Percentiles rank a stretch among this genome's conserved stretches.
Conservation (phyloP, 805 yeast species). For the Sungouiozyma ichnusensis region DNA sequence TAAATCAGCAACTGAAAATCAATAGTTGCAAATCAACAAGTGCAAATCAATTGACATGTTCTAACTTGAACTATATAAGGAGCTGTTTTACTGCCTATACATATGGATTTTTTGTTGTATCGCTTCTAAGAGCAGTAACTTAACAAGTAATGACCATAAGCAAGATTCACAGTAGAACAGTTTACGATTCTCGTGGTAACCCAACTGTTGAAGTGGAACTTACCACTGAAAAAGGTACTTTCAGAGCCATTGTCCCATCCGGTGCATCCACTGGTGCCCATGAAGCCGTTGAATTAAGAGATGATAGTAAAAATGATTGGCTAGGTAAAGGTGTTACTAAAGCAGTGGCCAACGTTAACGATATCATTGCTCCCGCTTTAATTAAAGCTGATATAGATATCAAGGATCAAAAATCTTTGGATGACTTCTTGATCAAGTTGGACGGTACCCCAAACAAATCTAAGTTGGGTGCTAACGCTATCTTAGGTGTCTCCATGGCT, state of each 20-base stretch:
- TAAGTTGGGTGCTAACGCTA: constrained; percentile 96
- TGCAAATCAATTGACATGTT: too few species aligned
- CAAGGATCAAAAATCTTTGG: constrained; percentile 75
- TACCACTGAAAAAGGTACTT: constrained; percentile 80
- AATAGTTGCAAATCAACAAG: too few species aligned
- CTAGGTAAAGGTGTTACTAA: constrained; percentile 95
- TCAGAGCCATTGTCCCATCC: constrained; percentile 96
- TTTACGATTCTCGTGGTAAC: constrained; percentile 99
- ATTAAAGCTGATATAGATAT: constrained; percentile 71
- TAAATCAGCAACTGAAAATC: too few species aligned
- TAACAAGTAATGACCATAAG: constrained; percentile 55
- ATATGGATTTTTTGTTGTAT: too few species aligned
- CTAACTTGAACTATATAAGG: too few species aligned
- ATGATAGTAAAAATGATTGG: constrained; percentile 95
- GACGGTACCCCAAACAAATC: constrained; percentile 97
- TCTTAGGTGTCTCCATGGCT: constrained; percentile 94
- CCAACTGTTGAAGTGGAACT: constrained; percentile 98
- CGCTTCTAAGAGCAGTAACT: too few species aligned
- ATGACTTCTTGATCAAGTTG: constrained; percentile 70
- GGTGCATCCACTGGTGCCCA: constrained; percentile 99
- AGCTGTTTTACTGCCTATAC: too few species aligned
- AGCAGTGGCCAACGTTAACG: constrained; percentile 94
- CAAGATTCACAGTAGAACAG: constrained; percentile 86
- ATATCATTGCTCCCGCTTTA: constrained; percentile 87
- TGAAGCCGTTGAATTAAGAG: constrained; percentile 97